Base-by-base conservation (phyloP, 345 rosid genomes). In the Syzygium jambos region DNA sequence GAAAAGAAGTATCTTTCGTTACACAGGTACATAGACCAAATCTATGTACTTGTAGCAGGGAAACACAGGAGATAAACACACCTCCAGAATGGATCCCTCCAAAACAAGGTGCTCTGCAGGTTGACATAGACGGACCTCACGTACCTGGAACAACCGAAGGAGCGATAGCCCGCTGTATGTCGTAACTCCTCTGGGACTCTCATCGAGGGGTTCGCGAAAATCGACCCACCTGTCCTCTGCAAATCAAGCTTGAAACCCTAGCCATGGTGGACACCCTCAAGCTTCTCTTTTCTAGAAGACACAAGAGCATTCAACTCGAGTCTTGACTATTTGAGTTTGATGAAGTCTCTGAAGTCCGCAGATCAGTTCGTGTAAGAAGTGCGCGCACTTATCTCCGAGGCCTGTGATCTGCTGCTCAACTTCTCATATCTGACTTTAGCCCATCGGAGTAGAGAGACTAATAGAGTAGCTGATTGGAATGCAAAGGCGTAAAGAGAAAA, bases 171-270 rank as follows among this genome's bases (percentile, higher is more conserved):
- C 34, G 78, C 78, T 9, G 43, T 9, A 65, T 65, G 43, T 65
- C 78, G 6, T 30, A 30, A 0, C 2, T 17, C 25, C 25, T 19
- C 43, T 29, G 77, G 21, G 0, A 15, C 77, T 65, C 10, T 65
- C 5, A 7, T 15, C 11, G 41, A 0, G 22, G 22, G 78, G 43
- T 30, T 65, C 0, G 46, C 46, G 0, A 68, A 54, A 59, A 17
- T 17, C 22, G 7, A 17, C 34, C n/a, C 17, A 6, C 30, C 30
- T 3, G 4, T 61, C 68, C 68, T n/a, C 68, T 27, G 78, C 43
- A 16, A 65, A 65, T 65, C 6, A 8, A 65, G 0, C 6, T 30
- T 30, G 25, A 68, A 68, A 34, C 80, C 25, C 80, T 34, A 68
- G 46, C 46, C 2, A 68, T 34, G 80, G 46, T 2, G 80, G 46